Base-by-base conservation (phyloP, 805 yeast genomes). In the Candida vartiovaarae region DNA sequence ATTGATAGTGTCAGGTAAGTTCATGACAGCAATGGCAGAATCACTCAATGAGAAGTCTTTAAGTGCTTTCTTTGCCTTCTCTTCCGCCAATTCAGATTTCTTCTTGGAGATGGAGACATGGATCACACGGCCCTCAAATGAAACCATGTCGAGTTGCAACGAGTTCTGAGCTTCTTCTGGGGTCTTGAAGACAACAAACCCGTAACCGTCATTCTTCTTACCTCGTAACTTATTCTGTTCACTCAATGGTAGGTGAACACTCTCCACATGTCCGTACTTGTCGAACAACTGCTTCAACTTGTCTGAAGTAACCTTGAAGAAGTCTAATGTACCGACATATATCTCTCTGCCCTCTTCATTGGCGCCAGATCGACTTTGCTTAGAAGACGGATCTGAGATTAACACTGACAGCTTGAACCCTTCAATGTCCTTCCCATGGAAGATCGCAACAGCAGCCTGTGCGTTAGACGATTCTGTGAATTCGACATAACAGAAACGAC, bases 401-500 rank as follows among this genome's bases (percentile, higher is more conserved):
- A 78, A 78, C 0, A 80, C 90, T 0, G 74, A 67, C 20, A 86
- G 49, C 15, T 56, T 61, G 46, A 66, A 73, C 5, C 67, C 73
- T 1, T 60, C 59, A 1, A 72, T 32, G 0, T 49, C 54, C 34
- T 52, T 60, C 0, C 70, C 76, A 54, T 82, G 56, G 8, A 78
- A 60, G 1, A 47, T 44, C 0, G 46, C 46, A 1, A 74, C 64
- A 0, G 84, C 82, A 0, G 50, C 40, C 0, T 56, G 38, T 0
- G 85, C 83, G 15, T 62, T 63, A n/a, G 66, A 65, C 0, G 72
- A 43, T 5, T 65, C 55, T 0, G 61, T 43, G 50, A 64, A 80
- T 52, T 84, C 93, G 11, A 84, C 68, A 55, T 86, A 87, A 49
- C 91, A 84, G 56, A 87, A 87, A 29, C 95, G 60, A 44, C 93